Conservation (phyloP, 176 grass and related monocot species). For the Zea mays region Zm-B73-REFERENCE-NAM-5.0 NC_050096.1:31380001-31380500, state of each 20-base stretch:
- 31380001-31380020: background rate
- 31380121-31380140: background rate
- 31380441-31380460: slow-evolving; percentile 42
- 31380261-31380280: background rate
- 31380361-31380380: slow-evolving; percentile 86
- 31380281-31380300: slow-evolving; percentile 20
- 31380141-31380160: background rate
- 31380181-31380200: background rate
- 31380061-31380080: too few species aligned
- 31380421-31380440: slow-evolving; percentile 58
- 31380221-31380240: background rate
- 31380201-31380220: background rate
- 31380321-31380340: slow-evolving; percentile 96
- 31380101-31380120: background rate
- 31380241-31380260: background rate
- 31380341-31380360: slow-evolving; percentile 91
- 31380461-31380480: background rate
- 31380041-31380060: too few species aligned
- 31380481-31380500: slow-evolving; percentile 14
- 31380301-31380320: background rate
- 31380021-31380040: too few species aligned
- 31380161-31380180: background rate
- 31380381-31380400: slow-evolving; percentile 75
- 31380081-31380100: too few species aligned
- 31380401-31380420: slow-evolving; percentile 76